Evolutionary conservation across 495 filamentous ascomycete genomes (phyloP), one percentile per base, ranked within the genome.

Genomic region (Hyaloscypha variabilis): DNA sequence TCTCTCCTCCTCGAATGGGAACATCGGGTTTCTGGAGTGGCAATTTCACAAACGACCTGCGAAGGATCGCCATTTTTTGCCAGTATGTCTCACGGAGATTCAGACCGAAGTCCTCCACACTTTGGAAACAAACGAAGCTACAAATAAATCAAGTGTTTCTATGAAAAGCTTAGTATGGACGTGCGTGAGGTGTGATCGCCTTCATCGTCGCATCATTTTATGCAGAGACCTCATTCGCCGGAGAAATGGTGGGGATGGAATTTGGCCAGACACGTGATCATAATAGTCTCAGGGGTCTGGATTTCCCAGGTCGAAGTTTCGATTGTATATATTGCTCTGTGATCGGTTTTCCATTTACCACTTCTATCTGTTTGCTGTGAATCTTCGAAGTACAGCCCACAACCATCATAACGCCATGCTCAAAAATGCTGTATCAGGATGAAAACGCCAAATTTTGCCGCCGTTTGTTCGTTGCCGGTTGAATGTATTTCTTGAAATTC

Each of bases 361-460:
- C 4, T 46, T 46, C 39, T 46, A 46, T 46, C 13, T 46, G 17
- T 46, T 17, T 46, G 39, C 39, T 46, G 39, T 14, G 39, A 46
- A 46, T 17, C 51, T 25, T 25, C 23, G n/a, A n/a, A 54, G 21
- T 23, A 4, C 25, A 17, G 6, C 51, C 21, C 25, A 6, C 51
- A 54, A 5, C 11, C 21, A 54, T 25, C 25, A 25, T 25, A 54
- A 54, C 51, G 51, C 51, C 51, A 25, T 54, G 51, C 25, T 54
- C 25, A 8, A 24, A 28, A 54, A 54, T 54, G 21, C 51, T 13
- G 21, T 28, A 25, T 54, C 1, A 8, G 5, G 25, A 28, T 49
- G 51, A 25, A 54, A 58, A 58, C 34, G 55, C 55, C 28, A 8
- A 36, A 58, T 8, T 19, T n/a, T 30, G 11, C 51, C 51, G 51